Evolutionary conservation across 192 early-diverging fungal genomes (phyloP).

Genomic region (Rhizophagus prolifer): DNA sequence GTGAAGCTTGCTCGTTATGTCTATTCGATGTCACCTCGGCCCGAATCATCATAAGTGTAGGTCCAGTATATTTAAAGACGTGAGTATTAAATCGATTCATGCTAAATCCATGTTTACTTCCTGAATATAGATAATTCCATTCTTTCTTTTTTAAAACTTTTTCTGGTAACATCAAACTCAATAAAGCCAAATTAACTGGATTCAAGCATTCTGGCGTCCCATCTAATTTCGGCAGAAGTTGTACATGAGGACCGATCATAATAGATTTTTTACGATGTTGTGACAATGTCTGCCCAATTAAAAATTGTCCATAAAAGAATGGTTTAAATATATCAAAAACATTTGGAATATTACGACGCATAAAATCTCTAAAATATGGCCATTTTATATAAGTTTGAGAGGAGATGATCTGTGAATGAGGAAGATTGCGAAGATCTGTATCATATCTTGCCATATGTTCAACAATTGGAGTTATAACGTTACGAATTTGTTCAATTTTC

Average conservation of each 20-base stretch:
- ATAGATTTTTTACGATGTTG: not conserved
- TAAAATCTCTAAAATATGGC: slow-evolving; percentile 24
- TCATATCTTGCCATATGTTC: slow-evolving; percentile 18
- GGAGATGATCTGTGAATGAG: not conserved
- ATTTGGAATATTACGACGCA: slow-evolving; percentile 40
- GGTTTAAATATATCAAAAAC: slow-evolving; percentile 41
- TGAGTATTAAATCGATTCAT: slow-evolving; percentile 57
- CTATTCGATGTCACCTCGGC: not conserved
- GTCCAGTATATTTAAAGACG: slow-evolving; percentile 58
- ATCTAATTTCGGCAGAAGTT: slow-evolving; percentile 10
- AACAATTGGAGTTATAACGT: not conserved
- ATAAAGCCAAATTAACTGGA: slow-evolving; percentile 34
- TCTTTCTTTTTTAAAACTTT: slow-evolving; percentile 29
- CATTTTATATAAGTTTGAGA: not conserved
- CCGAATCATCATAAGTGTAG: slow-evolving; percentile 48
- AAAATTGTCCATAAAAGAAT: slow-evolving; percentile 49
- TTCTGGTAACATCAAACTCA: slow-evolving; percentile 47
- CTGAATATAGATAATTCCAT: slow-evolving; percentile 44
- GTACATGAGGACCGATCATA: not conserved
- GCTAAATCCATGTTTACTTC: slow-evolving; percentile 52
- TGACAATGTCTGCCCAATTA: slow-evolving; percentile 37
- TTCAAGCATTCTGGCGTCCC: slow-evolving; percentile 39
- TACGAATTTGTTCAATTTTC: not conserved
- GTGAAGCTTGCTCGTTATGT: not conserved
- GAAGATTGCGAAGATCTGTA: not conserved